These are phyloP conservation scores for Pseudogymnoascus sp. DNA, from an alignment of 2,329 filamentous ascomycete species.

Conservation along the genomic window DNA sequence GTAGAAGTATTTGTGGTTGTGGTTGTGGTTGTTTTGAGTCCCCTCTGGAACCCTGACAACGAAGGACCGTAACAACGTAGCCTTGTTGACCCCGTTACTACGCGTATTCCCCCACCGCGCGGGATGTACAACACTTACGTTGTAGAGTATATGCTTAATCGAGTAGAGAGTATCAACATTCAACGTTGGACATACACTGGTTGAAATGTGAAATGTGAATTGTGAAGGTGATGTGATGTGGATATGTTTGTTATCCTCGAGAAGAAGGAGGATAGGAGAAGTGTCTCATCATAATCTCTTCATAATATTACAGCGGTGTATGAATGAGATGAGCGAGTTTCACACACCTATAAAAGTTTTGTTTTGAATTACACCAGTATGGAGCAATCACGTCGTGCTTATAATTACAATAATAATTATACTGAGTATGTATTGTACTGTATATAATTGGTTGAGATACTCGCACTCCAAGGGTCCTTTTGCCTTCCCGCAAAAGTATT, in stretches of 20 bases:
- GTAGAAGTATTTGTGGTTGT: background rate
- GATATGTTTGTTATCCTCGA: background rate
- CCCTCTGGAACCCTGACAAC: constrained; percentile 21
- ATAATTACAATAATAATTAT: background rate
- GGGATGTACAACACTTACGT: background rate
- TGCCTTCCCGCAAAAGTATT: background rate
- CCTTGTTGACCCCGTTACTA: constrained; percentile 5
- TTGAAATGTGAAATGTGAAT: background rate
- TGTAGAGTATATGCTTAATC: background rate
- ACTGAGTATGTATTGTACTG: background rate
- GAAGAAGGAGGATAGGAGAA: background rate
- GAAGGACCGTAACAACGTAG: constrained; percentile 37
- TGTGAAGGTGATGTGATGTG: background rate
- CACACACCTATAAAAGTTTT: background rate
- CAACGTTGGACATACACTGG: background rate
- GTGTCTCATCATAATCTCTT: constrained; percentile 7
- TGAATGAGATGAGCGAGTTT: constrained; percentile 3
- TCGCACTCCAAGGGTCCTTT: background rate
- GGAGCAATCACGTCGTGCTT: background rate
- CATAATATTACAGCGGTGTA: background rate
- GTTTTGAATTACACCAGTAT: background rate
- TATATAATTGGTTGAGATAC: constrained; percentile 3
- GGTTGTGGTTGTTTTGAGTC: constrained; percentile 34
- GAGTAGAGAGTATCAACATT: background rate
- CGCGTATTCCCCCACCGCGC: background rate